A percentile compares a stretch with the other conserved stretches of the same genome.
Evolutionary conservation across 352 stramenopile species (phyloP).

Genomic region (Pythium dissotocum): DNA sequence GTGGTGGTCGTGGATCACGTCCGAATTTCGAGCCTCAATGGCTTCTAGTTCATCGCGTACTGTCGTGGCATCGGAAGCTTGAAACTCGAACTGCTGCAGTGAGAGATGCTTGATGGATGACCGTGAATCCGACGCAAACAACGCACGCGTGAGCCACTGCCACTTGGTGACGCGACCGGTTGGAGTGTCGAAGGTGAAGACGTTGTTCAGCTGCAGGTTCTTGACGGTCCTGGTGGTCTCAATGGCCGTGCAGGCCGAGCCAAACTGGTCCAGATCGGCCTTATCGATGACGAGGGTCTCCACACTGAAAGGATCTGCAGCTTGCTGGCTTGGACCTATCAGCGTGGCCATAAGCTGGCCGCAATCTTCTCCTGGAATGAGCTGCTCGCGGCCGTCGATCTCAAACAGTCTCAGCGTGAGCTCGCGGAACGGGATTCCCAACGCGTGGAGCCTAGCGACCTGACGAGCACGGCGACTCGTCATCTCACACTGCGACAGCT

Average conservation of each 20-base stretch:
- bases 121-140: neutral
- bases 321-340: neutral
- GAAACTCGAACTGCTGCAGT: slow-evolving; percentile 13
- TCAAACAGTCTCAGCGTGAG: slow-evolving; percentile 13
- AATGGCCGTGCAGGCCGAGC: slow-evolving; percentile 8
- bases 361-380: neutral
- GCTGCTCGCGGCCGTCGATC: neutral
- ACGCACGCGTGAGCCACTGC: slow-evolving; percentile 10
- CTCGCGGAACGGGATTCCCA: slow-evolving; percentile 11
- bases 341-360: neutral
- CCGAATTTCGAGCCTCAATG: neutral
- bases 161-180: slow-evolving; percentile 8
- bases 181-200: slow-evolving; percentile 16
- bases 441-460: slow-evolving; percentile 8
- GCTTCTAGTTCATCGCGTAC: neutral
- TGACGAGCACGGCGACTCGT: slow-evolving; percentile 11
- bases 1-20: neutral
- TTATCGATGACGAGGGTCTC: slow-evolving; percentile 14
- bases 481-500: slow-evolving; percentile 19
- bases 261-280: slow-evolving; percentile 16
- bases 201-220: slow-evolving; percentile 17
- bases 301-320: neutral
- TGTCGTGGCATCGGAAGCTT: neutral
- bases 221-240: slow-evolving; percentile 9
- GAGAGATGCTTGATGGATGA: slow-evolving; percentile 23